Conservation (phyloP, 2,329 filamentous ascomycete species). For the Colletotrichum destructivum region DNA sequence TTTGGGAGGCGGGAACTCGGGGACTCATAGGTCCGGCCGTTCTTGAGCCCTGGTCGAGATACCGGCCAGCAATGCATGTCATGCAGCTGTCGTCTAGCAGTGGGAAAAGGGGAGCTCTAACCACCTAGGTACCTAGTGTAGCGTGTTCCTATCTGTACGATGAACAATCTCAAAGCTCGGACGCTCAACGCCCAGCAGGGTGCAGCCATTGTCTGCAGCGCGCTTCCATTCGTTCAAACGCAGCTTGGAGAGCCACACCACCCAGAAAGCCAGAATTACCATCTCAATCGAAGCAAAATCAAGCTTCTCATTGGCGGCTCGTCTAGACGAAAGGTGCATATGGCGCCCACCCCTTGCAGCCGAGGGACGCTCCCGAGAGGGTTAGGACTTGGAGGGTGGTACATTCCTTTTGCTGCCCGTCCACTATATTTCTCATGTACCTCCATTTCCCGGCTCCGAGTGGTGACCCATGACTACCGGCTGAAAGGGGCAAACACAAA, state of each 20-base stretch:
- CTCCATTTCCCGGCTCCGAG: conserved; percentile 28
- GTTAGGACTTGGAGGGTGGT: conserved; percentile 3
- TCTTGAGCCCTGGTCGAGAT: not conserved
- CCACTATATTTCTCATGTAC: not conserved
- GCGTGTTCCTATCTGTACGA: too few species aligned
- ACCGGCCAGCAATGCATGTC: conserved; percentile 16
- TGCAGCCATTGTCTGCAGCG: conserved; percentile 6
- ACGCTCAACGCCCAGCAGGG: not conserved
- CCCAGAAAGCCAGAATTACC: not conserved
- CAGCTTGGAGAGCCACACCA: not conserved
- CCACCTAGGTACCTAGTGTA: too few species aligned
- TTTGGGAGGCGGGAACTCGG: not conserved
- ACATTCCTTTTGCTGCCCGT: not conserved
- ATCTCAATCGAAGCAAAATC: conserved; percentile 36
- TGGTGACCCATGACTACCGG: conserved; percentile 41
- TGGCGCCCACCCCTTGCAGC: conserved; percentile 19
- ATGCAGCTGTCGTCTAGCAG: conserved; percentile 39
- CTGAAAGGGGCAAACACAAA: conserved; percentile 41
- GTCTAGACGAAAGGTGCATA: conserved; percentile 39
- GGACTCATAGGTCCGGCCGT: not conserved
- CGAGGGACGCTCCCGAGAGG: conserved; percentile 30
- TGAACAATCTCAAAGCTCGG: too few species aligned
- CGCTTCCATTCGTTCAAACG: conserved; percentile 6
- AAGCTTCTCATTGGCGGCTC: conserved; percentile 38
- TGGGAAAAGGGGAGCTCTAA: conserved; percentile 2